These are phyloP conservation scores for Podospora didyma DNA, from an alignment of 495 filamentous ascomycete species.

Conservation along the genomic window DNA sequence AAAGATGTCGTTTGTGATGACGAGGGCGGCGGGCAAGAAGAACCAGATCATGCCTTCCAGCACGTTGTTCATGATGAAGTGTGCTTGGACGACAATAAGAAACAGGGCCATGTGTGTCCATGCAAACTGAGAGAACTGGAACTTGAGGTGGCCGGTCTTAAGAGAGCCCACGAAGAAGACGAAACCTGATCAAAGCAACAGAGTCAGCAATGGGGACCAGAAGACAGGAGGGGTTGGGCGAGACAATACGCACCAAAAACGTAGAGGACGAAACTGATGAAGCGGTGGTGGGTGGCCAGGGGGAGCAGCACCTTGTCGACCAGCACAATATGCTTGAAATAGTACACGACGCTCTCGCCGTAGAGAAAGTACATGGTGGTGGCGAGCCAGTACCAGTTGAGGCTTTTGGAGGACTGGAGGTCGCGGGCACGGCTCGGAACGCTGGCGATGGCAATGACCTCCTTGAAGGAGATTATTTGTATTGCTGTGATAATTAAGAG, in stretches of 20 bases:
- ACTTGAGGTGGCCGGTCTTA: slow-evolving; percentile 90
- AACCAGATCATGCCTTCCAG: slow-evolving; percentile 99
- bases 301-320: slow-evolving; percentile 91
- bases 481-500: slow-evolving; percentile 86
- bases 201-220: neutral
- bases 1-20: slow-evolving; percentile 98
- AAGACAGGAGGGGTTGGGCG: neutral
- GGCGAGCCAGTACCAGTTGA: slow-evolving; percentile 99
- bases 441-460: slow-evolving; percentile 97
- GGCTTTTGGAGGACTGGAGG: slow-evolving; percentile 85
- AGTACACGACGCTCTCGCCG: slow-evolving; percentile 98
- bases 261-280: slow-evolving; percentile 97
- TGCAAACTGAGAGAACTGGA: slow-evolving; percentile 98
- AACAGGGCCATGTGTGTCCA: slow-evolving; percentile 99
- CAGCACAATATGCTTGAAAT: slow-evolving; percentile 96
- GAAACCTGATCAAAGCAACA: slow-evolving; percentile 62
- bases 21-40: slow-evolving; percentile 90
- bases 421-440: slow-evolving; percentile 88
- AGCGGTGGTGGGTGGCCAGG: slow-evolving; percentile 94
- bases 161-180: slow-evolving; percentile 98
- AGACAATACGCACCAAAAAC: slow-evolving; percentile 69
- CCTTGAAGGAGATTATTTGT: slow-evolving; percentile 97
- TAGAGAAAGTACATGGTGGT: slow-evolving; percentile 99
- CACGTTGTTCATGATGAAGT: slow-evolving; percentile 99
- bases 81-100: slow-evolving; percentile 94